A percentile compares a stretch with the other conserved stretches of the same genome.
Conservation (phyloP, 306 rosid genomes). For the Vigna angularis region DNA sequence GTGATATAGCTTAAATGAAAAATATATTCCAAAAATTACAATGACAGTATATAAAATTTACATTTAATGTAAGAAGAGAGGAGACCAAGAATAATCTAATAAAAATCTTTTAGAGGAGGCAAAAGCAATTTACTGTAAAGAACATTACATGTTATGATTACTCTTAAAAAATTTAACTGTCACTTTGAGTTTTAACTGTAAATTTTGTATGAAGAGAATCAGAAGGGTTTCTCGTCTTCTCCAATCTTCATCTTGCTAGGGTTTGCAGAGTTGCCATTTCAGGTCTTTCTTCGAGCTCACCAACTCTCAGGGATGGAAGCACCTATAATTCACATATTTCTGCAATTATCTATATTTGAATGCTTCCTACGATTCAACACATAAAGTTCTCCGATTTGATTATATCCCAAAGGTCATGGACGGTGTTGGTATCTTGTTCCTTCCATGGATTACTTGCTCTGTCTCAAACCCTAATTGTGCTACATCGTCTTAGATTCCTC, state of each 20-base stretch:
- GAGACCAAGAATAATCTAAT: no score
- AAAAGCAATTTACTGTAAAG: no score
- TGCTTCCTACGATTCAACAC: not conserved
- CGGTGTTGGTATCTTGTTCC: slow-evolving; percentile 4
- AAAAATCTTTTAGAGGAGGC: no score
- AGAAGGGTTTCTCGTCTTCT: not conserved
- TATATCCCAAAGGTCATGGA: slow-evolving; percentile 6
- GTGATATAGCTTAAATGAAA: no score
- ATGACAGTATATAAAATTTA: no score
- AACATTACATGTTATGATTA: not conserved
- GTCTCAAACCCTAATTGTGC: slow-evolving; percentile 36
- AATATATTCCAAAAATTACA: no score
- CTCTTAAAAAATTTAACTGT: not conserved
- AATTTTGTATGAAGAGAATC: not conserved
- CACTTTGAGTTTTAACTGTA: not conserved
- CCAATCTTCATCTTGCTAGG: slow-evolving; percentile 15
- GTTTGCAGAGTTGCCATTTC: slow-evolving; percentile 22
- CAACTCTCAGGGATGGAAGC: not conserved
- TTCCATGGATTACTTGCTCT: slow-evolving; percentile 3
- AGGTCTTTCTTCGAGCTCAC: not conserved
- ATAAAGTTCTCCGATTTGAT: not conserved
- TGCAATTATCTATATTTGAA: not conserved
- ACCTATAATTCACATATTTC: not conserved
- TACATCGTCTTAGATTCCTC: slow-evolving; percentile 20
- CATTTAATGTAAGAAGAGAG: no score